Evolutionary conservation across 164 flowering plant genomes (phyloP).

Genomic region (Umbilicus rupestris): DNA sequence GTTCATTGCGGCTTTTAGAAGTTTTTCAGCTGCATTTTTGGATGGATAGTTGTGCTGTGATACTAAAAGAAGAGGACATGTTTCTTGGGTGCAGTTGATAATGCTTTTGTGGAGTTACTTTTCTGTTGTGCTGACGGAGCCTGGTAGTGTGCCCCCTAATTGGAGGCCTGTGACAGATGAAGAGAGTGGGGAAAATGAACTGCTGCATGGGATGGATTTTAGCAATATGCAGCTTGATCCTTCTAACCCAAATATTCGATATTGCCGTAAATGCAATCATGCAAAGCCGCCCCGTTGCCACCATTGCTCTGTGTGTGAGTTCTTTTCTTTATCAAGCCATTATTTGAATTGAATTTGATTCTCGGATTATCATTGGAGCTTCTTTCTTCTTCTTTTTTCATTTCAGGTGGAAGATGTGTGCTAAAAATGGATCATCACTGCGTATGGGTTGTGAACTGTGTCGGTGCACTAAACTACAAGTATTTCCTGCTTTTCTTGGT

Average conservation of each 20-base stretch:
- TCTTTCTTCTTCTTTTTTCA: not conserved
- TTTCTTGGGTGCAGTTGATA: constrained; percentile 48
- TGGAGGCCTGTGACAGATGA: constrained; percentile 86
- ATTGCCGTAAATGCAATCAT: constrained; percentile 89
- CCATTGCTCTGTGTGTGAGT: constrained; percentile 98
- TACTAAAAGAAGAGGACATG: not conserved
- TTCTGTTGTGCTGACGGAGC: constrained; percentile 88
- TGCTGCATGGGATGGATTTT: constrained; percentile 53
- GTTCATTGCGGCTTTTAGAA: not conserved
- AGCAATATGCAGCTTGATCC: constrained; percentile 17
- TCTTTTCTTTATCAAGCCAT: not conserved
- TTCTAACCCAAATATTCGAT: constrained; percentile 42
- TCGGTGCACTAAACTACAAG: constrained; percentile 97
- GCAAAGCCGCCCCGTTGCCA: constrained; percentile 97
- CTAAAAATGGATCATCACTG: constrained; percentile 99
- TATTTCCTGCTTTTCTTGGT: constrained; percentile 96
- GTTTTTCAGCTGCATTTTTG: not conserved
- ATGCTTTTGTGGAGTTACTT: constrained; percentile 97
- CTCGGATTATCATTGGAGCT: not conserved
- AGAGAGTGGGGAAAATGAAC: constrained; percentile 78
- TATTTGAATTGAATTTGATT: not conserved
- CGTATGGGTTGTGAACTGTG: constrained; percentile 98
- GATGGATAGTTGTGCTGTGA: not conserved
- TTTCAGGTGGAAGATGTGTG: constrained; percentile 93
- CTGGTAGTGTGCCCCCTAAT: constrained; percentile 84